Conservation (phyloP, 1,284 basidiomycete species). For the Kwoniella shivajii region DNA sequence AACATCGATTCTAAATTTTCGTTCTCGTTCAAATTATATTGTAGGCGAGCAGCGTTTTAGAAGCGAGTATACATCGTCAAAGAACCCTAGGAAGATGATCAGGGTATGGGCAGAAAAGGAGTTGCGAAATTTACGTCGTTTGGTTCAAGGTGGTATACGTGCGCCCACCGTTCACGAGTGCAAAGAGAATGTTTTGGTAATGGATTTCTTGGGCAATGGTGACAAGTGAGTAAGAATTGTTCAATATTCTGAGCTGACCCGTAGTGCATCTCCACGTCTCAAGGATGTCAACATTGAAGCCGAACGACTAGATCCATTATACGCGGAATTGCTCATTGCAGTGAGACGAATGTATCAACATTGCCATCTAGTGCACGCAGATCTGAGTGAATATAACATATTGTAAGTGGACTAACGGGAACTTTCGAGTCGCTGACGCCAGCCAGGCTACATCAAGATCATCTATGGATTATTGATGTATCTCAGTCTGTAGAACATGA, state of each 20-base stretch:
- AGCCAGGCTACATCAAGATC: conserved; percentile 59
- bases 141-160: conserved; percentile 76
- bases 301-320: conserved; percentile 61
- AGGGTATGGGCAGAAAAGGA: conserved; percentile 99
- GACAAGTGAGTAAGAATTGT: conserved; percentile 52
- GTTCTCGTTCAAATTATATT: conserved; percentile 94
- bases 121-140: conserved; percentile 88
- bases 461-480: conserved; percentile 95
- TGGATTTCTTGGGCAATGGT: conserved; percentile 84
- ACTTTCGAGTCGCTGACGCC: neutral
- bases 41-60: conserved; percentile 88
- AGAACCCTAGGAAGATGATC: conserved; percentile 98
- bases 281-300: conserved; percentile 74
- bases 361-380: conserved; percentile 95
- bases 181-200: conserved; percentile 94
- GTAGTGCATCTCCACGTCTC: conserved; percentile 82
- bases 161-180: conserved; percentile 91
- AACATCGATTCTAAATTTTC: conserved; percentile 96
- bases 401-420: conserved; percentile 64
- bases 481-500: conserved; percentile 99
- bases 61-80: conserved; percentile 79
- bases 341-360: conserved; percentile 83
- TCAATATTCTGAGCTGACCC: neutral
- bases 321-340: conserved; percentile 76
- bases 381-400: conserved; percentile 98